A percentile compares a stretch with the other conserved stretches of the same genome.
Evolutionary conservation across 129 eudicot species (phyloP).

Genomic region (Pulicaria dysenterica): DNA sequence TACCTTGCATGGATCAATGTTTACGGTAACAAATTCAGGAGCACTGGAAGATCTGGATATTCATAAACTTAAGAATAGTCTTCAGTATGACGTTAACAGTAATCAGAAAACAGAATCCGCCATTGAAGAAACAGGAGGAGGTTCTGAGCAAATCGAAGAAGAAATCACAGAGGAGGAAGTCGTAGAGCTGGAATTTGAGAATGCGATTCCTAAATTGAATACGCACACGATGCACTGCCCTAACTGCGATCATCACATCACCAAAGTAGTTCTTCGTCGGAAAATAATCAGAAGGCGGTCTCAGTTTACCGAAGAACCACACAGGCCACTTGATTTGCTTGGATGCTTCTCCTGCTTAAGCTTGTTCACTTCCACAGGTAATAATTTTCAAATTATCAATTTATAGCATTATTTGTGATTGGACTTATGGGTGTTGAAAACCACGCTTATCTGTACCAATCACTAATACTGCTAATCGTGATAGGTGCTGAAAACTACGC

Average conservation of each 20-base stretch:
- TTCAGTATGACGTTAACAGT: conserved; percentile 3
- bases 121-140: conserved; percentile 17
- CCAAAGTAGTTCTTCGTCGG: conserved; percentile 63
- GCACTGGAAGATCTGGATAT: conserved; percentile 36
- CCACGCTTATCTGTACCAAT: too few relatives aligned
- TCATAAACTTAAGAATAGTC: conserved; percentile 19
- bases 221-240: conserved; percentile 66
- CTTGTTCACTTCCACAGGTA: conserved; percentile 54
- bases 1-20: conserved; percentile 28
- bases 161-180: conserved; percentile 55
- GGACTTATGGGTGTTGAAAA: too few relatives aligned
- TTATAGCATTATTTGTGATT: too few relatives aligned
- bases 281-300: conserved; percentile 23
- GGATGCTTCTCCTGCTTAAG: conserved; percentile 74
- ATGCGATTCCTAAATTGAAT: conserved; percentile 41
- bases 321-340: conserved; percentile 28
- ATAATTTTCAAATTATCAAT: background rate
- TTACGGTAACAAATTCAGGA: conserved; percentile 22
- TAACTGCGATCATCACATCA: conserved; percentile 46
- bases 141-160: conserved; percentile 26
- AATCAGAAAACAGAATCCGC: background rate
- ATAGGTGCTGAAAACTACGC: too few relatives aligned
- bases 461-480: too few relatives aligned
- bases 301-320: background rate
- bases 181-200: conserved; percentile 63